Percentiles rank a stretch among this genome's conserved stretches.
phyloP scores from a whole-genome alignment of 176 grass and related monocot genomes.

The Oryza coarctata region DNA sequence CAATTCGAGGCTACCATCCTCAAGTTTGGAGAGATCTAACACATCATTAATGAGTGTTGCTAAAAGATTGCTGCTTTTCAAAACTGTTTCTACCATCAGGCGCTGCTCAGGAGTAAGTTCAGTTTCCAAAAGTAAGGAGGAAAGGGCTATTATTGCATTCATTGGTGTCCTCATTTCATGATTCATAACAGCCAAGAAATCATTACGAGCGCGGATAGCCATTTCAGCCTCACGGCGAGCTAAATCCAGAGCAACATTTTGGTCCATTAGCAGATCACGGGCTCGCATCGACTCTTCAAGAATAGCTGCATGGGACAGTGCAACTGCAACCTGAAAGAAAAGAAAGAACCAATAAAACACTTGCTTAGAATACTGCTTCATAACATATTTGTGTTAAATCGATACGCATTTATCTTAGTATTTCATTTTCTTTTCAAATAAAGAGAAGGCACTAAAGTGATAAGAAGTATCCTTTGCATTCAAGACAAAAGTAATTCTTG shows the following conservation, averaged over 20 bases:
- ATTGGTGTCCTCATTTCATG: constrained; percentile 98
- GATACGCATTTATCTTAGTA: not conserved
- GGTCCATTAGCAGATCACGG: constrained; percentile 88
- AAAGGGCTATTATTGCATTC: constrained; percentile 93
- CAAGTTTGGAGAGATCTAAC: constrained; percentile 85
- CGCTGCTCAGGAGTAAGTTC: constrained; percentile 87
- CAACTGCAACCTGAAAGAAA: constrained; percentile 85
- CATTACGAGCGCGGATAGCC: constrained; percentile 92
- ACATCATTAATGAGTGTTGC: constrained; percentile 94
- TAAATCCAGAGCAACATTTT: constrained; percentile 92
- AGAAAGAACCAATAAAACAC: not conserved
- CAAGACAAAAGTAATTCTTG: not conserved
- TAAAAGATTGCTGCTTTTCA: constrained; percentile 87
- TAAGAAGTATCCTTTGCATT: constrained; percentile 11
- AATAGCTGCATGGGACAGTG: constrained; percentile 93
- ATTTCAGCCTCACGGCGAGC: constrained; percentile 88
- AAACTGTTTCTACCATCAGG: constrained; percentile 84
- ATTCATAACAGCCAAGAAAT: constrained; percentile 99
- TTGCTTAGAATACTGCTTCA: not conserved
- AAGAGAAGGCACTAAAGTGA: not conserved
- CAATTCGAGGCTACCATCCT: constrained; percentile 77
- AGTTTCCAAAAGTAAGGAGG: constrained; percentile 89
- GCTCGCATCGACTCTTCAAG: constrained; percentile 98
- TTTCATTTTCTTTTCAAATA: not conserved
- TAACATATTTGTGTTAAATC: constrained; percentile 8